Conservation (phyloP, 2,329 filamentous ascomycete genomes). For the Pseudogymnoascus verrucosus region DNA sequence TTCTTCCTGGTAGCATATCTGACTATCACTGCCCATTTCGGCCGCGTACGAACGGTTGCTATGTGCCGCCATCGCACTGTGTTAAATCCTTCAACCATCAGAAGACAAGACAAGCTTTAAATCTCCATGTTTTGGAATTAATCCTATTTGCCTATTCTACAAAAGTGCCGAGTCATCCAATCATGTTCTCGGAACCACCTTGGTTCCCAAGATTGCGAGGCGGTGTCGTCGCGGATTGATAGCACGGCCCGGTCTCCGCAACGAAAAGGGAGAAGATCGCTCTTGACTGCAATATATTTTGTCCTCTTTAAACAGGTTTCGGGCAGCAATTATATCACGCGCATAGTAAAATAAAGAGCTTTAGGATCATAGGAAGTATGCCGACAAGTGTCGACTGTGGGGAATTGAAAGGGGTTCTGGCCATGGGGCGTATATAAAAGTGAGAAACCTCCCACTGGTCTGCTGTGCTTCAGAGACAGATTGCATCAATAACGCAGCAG, state of each 20-base stretch:
- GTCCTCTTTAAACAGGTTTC: neutral
- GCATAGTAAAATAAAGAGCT: neutral
- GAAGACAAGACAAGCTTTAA: slow-evolving; percentile 5
- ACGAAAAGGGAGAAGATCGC: slow-evolving; percentile 4
- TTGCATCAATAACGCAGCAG: neutral
- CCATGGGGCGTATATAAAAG: neutral
- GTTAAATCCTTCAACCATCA: neutral
- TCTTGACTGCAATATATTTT: neutral
- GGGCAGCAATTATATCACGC: neutral
- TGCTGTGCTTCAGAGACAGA: neutral
- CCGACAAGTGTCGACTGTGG: neutral
- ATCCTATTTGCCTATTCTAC: neutral
- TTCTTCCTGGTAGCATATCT: neutral
- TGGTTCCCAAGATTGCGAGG: neutral
- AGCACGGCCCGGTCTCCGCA: slow-evolving; percentile 1
- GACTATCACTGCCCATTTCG: neutral
- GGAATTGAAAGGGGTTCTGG: neutral
- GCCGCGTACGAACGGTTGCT: neutral
- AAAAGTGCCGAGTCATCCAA: neutral
- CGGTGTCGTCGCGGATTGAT: slow-evolving; percentile 4
- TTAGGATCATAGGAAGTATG: neutral
- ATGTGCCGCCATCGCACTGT: neutral
- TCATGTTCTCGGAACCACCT: neutral
- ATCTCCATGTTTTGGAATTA: neutral
- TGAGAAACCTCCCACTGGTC: neutral